These are phyloP conservation scores for Chaetomium globosum DNA, from an alignment of 2,329 filamentous ascomycete genomes.

Conservation along the genomic window DNA sequence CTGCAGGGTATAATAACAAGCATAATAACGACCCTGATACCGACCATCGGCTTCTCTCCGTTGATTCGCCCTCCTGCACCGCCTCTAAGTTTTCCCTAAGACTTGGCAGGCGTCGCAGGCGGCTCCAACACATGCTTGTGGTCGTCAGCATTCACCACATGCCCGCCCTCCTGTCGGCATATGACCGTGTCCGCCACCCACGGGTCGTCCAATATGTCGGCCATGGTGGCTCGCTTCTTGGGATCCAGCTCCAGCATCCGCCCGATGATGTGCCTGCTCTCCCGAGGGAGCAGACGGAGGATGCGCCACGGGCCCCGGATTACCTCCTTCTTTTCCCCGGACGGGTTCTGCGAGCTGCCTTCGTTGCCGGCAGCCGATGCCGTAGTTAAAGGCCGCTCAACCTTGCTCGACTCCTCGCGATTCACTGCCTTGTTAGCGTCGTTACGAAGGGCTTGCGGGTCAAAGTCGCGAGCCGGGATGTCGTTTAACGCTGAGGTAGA, in stretches of 20 bases:
- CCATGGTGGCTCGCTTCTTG: slow-evolving; percentile 77
- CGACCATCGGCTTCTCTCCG: background rate
- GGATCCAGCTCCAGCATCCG: slow-evolving; percentile 91
- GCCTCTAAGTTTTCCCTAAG: background rate
- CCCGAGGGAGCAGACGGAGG: slow-evolving; percentile 80
- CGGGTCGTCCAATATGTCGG: slow-evolving; percentile 81
- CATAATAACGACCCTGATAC: background rate
- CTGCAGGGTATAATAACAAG: slow-evolving; percentile 1
- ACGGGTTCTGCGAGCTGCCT: slow-evolving; percentile 31
- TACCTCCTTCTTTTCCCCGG: slow-evolving; percentile 66
- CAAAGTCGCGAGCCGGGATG: slow-evolving; percentile 37
- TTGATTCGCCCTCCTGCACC: background rate
- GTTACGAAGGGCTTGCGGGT: slow-evolving; percentile 26
- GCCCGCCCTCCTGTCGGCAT: slow-evolving; percentile 77
- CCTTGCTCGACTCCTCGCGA: slow-evolving; percentile 28
- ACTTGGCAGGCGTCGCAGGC: slow-evolving; percentile 45
- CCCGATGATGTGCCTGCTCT: slow-evolving; percentile 85
- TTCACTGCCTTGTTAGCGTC: slow-evolving; percentile 23
- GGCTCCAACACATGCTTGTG: slow-evolving; percentile 88
- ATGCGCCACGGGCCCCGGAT: slow-evolving; percentile 94
- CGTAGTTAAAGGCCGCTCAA: slow-evolving; percentile 19
- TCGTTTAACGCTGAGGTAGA: slow-evolving; percentile 51
- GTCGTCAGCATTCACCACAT: slow-evolving; percentile 70
- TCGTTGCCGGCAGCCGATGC: slow-evolving; percentile 28
- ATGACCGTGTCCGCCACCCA: slow-evolving; percentile 88